These are phyloP conservation scores for Juglanconis juglandina DNA, from an alignment of 2,329 filamentous ascomycete genomes.

Conservation along the genomic window DNA sequence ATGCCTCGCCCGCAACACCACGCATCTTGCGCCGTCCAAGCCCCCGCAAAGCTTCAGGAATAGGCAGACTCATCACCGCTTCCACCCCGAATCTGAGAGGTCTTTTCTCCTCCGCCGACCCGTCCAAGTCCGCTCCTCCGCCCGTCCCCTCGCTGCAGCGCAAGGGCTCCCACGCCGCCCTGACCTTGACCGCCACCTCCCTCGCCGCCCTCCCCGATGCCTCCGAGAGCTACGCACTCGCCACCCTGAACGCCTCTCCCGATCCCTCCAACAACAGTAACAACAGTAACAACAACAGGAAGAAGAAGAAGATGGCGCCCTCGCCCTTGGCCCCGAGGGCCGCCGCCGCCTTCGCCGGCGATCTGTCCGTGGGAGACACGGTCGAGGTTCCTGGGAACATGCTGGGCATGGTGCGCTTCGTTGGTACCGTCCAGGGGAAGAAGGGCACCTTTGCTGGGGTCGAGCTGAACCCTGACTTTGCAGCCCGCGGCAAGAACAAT, in stretches of 20 bases:
- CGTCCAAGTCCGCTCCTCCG: conserved; percentile 44
- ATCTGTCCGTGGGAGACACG: conserved; percentile 70
- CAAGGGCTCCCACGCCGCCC: conserved; percentile 68
- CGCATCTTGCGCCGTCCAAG: conserved; percentile 22
- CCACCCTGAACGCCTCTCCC: conserved; percentile 46
- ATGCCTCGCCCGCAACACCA: conserved; percentile 11
- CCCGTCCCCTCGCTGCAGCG: conserved; percentile 50
- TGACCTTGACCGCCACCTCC: conserved; percentile 64
- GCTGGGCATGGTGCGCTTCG: conserved; percentile 83
- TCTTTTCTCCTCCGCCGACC: conserved; percentile 39
- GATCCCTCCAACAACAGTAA: conserved; percentile 26
- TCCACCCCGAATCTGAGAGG: conserved; percentile 59
- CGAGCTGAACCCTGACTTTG: conserved; percentile 79
- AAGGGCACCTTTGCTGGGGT: conserved; percentile 90
- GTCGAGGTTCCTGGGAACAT: conserved; percentile 94
- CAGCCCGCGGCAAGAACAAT: conserved; percentile 84
- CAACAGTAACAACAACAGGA: too few species aligned
- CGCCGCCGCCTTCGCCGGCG: conserved; percentile 34
- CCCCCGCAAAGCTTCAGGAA: conserved; percentile 36
- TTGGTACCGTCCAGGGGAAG: conserved; percentile 83
- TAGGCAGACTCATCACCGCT: conserved; percentile 40
- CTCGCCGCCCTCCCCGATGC: conserved; percentile 66
- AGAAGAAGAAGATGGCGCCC: conserved; percentile 44
- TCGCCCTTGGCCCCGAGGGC: conserved; percentile 52
- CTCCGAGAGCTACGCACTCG: conserved; percentile 59